Percentiles rank a stretch among this genome's conserved stretches.
phyloP scores from a whole-genome alignment of 495 filamentous ascomycete genomes.

The Xeromyces bisporus region DNA sequence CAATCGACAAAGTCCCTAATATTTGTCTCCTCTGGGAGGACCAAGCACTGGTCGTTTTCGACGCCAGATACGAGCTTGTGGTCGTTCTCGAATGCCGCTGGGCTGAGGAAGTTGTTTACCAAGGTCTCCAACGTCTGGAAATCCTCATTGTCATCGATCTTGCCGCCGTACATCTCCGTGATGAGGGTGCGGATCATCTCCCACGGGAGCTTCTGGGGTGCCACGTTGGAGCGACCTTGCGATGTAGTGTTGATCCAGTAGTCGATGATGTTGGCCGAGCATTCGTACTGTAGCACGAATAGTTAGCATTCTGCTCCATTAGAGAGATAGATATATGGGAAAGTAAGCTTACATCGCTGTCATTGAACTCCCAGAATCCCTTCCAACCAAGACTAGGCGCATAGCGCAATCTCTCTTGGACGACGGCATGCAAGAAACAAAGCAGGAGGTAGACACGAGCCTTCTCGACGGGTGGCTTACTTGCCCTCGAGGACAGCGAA shows the following conservation, averaged over 20 bases:
- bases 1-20: slow-evolving; percentile 79
- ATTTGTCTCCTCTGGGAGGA: slow-evolving; percentile 60
- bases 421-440: slow-evolving; percentile 87
- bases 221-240: slow-evolving; percentile 73
- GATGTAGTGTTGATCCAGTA: slow-evolving; percentile 78
- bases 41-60: slow-evolving; percentile 44
- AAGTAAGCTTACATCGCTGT: slow-evolving; percentile 69
- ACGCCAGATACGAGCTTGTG: slow-evolving; percentile 67
- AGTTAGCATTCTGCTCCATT: slow-evolving; percentile 14
- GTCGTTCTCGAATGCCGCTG: slow-evolving; percentile 75
- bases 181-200: slow-evolving; percentile 88
- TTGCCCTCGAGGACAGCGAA: slow-evolving; percentile 57
- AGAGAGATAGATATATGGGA: not conserved
- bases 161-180: slow-evolving; percentile 90
- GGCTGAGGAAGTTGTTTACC: slow-evolving; percentile 62
- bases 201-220: slow-evolving; percentile 89
- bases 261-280: slow-evolving; percentile 89
- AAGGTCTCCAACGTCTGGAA: slow-evolving; percentile 53
- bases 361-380: slow-evolving; percentile 99
- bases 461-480: slow-evolving; percentile 76
- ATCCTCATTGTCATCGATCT: slow-evolving; percentile 87
- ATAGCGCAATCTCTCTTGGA: slow-evolving; percentile 91
- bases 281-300: slow-evolving; percentile 61
- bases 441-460: slow-evolving; percentile 81
- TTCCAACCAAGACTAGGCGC: slow-evolving; percentile 94